Evolutionary conservation across 73 alveolate species (phyloP).

Genomic region (Paramecium primaurelia): DNA sequence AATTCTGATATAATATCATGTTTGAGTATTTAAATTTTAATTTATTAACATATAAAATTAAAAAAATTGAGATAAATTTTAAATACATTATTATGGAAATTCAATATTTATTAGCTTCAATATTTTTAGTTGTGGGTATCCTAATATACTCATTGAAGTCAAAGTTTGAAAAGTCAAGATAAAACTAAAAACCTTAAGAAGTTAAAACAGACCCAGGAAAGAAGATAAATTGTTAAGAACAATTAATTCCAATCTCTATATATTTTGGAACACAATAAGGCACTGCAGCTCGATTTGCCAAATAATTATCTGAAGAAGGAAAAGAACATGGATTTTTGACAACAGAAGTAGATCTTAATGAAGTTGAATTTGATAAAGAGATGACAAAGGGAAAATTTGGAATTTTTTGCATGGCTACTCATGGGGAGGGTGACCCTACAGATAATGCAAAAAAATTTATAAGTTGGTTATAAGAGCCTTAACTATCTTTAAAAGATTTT

Average conservation of each 20-base stretch:
- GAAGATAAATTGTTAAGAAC: neutral
- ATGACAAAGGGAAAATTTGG: conserved; percentile 50
- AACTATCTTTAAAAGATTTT: conserved; percentile 52
- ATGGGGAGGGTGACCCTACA: conserved; percentile 84
- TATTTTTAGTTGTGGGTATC: neutral
- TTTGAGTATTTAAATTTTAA: neutral
- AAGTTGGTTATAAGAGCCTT: conserved; percentile 62
- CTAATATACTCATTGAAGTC: neutral
- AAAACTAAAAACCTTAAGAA: neutral
- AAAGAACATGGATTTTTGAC: conserved; percentile 39
- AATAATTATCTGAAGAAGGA: conserved; percentile 53
- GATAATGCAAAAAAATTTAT: conserved; percentile 72
- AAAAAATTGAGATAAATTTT: neutral
- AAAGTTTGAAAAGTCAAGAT: neutral
- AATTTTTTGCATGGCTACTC: conserved; percentile 73
- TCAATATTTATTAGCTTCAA: neutral
- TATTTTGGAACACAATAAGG: conserved; percentile 58
- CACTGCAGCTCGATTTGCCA: conserved; percentile 54
- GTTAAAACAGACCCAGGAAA: neutral
- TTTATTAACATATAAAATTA: neutral
- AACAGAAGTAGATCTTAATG: conserved; percentile 60
- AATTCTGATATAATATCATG: neutral
- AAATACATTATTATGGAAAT: neutral
- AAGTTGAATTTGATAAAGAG: conserved; percentile 59
- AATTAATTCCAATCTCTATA: neutral